These are phyloP conservation scores for Harrya chromipes DNA, from an alignment of 768 basidiomycete species.

Conservation along the genomic window DNA sequence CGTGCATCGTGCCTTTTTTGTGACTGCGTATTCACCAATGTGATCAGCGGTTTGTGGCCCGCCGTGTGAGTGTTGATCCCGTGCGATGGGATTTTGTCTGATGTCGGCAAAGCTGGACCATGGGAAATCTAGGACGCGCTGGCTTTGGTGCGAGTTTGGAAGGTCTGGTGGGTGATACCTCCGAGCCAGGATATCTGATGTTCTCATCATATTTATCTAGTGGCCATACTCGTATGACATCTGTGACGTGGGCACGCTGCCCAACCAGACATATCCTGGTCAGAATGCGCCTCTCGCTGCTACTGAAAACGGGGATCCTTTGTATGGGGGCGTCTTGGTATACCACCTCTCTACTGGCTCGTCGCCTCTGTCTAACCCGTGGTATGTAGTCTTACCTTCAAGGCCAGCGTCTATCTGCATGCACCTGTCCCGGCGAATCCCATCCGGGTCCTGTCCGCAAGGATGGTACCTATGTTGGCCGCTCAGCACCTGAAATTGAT, in stretches of 20 bases:
- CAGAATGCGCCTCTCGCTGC: conserved; percentile 44
- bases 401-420: conserved; percentile 55
- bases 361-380: conserved; percentile 1
- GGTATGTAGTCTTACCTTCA: conserved; percentile 42
- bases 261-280: conserved; percentile 63
- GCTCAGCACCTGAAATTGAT: conserved; percentile 60
- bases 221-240: conserved; percentile 57
- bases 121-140: conserved; percentile 51
- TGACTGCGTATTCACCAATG: conserved; percentile 5
- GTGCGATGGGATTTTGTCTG: not conserved
- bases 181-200: not conserved
- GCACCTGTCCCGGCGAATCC: conserved; percentile 55
- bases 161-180: conserved; percentile 50
- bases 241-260: conserved; percentile 77
- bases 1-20: conserved; percentile 3
- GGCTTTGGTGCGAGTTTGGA: conserved; percentile 58
- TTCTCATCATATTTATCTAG: conserved; percentile 16
- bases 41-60: conserved; percentile 44
- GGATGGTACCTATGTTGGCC: conserved; percentile 49
- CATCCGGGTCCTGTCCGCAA: conserved; percentile 53
- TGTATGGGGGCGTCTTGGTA: conserved; percentile 25
- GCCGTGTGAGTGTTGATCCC: conserved; percentile 35
- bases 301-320: conserved; percentile 37
- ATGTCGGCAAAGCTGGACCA: conserved; percentile 41
- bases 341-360: not conserved